A percentile compares a stretch with the other conserved stretches of the same genome.
Evolutionary conservation across 179 eudicot genomes (phyloP).

Genomic region (Silene noctiflora): DNA sequence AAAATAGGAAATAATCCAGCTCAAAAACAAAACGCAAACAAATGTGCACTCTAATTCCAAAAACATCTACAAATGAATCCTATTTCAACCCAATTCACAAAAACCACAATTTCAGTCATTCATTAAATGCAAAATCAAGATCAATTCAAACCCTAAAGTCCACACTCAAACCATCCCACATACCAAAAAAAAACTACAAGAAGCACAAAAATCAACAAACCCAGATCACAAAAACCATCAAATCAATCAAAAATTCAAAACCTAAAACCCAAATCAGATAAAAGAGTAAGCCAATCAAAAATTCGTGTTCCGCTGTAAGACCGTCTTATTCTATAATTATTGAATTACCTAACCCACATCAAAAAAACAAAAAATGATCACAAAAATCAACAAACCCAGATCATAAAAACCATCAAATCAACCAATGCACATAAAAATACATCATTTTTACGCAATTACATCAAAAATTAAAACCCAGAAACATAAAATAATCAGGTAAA

Average conservation of each 20-base stretch:
- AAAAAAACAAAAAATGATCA: neutral
- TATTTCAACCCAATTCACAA: neutral
- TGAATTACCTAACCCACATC: neutral
- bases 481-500: neutral
- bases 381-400: slow-evolving; percentile 4
- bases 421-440: neutral
- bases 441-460: neutral
- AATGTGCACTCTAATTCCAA: too few species aligned
- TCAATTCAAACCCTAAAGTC: neutral
- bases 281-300: neutral
- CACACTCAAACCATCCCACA: neutral
- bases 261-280: neutral
- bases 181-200: too few species aligned
- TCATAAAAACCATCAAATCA: slow-evolving; percentile 5
- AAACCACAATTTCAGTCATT: too few species aligned
- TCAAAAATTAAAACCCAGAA: neutral
- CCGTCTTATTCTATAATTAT: too few species aligned
- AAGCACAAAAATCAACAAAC: slow-evolving; percentile 19
- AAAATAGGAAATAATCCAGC: neutral
- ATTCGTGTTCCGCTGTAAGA: too few species aligned
- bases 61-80: too few species aligned
- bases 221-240: slow-evolving; percentile 10
- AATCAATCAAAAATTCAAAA: neutral
- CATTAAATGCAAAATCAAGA: neutral
- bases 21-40: too few species aligned